phyloP scores from a whole-genome alignment of 202 grass and related monocot genomes.

The Cymbopogon flexuosus region DNA sequence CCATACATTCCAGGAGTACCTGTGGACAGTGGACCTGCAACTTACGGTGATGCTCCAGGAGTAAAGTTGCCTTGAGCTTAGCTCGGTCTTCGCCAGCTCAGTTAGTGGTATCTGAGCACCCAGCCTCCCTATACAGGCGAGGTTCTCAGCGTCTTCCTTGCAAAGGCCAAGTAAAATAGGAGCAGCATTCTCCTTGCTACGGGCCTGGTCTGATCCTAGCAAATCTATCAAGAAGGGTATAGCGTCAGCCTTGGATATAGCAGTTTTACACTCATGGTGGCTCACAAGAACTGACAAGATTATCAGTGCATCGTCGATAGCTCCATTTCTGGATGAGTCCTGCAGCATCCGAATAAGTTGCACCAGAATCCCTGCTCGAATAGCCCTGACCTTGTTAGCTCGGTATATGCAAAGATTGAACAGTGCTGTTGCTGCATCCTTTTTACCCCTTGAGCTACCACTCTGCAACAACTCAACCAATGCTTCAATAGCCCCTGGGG shows the following conservation, averaged over 20 bases:
- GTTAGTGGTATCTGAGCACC: slow-evolving; percentile 82
- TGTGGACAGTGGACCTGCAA: slow-evolving; percentile 42
- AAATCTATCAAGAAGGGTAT: slow-evolving; percentile 77
- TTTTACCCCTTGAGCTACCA: slow-evolving; percentile 72
- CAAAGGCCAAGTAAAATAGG: slow-evolving; percentile 86
- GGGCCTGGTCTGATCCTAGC: slow-evolving; percentile 63
- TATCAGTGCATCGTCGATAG: slow-evolving; percentile 70
- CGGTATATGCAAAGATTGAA: slow-evolving; percentile 96
- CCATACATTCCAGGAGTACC: too few relatives aligned
- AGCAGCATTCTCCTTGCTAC: slow-evolving; percentile 88
- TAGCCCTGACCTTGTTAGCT: slow-evolving; percentile 82
- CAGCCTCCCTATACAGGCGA: slow-evolving; percentile 71
- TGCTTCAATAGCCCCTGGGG: slow-evolving; percentile 70
- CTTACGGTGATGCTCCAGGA: slow-evolving; percentile 76
- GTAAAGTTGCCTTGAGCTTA: slow-evolving; percentile 86
- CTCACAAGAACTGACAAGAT: slow-evolving; percentile 69
- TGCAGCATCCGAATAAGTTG: slow-evolving; percentile 78
- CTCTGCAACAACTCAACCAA: slow-evolving; percentile 70
- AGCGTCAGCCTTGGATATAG: slow-evolving; percentile 61
- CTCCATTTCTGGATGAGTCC: slow-evolving; percentile 58
- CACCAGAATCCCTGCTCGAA: slow-evolving; percentile 68
- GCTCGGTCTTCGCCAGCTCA: slow-evolving; percentile 77
- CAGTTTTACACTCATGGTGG: slow-evolving; percentile 63
- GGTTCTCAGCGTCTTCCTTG: slow-evolving; percentile 86
- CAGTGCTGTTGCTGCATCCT: slow-evolving; percentile 87